These are phyloP conservation scores for Penicillium sp. DNA, from an alignment of 2,329 filamentous ascomycete species.

Conservation along the genomic window DNA sequence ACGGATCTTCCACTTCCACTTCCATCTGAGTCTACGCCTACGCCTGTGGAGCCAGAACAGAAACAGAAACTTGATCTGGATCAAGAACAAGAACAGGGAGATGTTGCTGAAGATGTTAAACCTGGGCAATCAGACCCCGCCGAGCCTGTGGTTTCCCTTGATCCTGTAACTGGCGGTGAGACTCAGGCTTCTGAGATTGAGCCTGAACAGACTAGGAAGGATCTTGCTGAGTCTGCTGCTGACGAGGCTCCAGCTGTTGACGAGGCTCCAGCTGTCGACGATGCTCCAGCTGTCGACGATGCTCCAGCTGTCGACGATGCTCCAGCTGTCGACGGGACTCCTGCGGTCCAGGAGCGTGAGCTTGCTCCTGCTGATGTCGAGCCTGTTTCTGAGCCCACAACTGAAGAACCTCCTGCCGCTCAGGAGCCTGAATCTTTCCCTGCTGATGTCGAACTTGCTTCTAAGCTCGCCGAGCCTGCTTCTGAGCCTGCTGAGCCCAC, in stretches of 20 bases:
- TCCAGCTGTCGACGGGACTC: too few species aligned
- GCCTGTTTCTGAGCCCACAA: background rate
- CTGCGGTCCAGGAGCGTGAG: conserved; percentile 13
- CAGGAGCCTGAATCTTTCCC: conserved; percentile 9
- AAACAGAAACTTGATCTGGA: conserved; percentile 4
- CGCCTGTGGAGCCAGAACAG: too few species aligned
- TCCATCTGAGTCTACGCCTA: conserved; percentile 5
- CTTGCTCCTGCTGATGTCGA: background rate
- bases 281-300: too few species aligned
- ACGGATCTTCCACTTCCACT: background rate
- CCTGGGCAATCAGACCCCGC: conserved; percentile 7
- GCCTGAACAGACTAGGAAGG: conserved; percentile 5
- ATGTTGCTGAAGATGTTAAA: conserved; percentile 6
- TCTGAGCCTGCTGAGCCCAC: background rate
- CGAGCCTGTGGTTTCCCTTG: conserved; percentile 13
- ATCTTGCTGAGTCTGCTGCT: conserved; percentile 3
- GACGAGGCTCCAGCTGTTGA: conserved; percentile 6
- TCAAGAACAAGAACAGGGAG: conserved; percentile 5
- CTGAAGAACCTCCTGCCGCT: too few species aligned
- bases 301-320: too few species aligned
- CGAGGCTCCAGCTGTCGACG: too few species aligned
- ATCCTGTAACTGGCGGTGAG: conserved; percentile 13
- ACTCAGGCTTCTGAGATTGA: conserved; percentile 11
- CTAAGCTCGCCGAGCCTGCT: background rate
- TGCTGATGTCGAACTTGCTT: background rate